A percentile compares a stretch with the other conserved stretches of the same genome.
phyloP scores from a whole-genome alignment of 129 eudicot species.

The Chrysanthemum makinoi region DNA sequence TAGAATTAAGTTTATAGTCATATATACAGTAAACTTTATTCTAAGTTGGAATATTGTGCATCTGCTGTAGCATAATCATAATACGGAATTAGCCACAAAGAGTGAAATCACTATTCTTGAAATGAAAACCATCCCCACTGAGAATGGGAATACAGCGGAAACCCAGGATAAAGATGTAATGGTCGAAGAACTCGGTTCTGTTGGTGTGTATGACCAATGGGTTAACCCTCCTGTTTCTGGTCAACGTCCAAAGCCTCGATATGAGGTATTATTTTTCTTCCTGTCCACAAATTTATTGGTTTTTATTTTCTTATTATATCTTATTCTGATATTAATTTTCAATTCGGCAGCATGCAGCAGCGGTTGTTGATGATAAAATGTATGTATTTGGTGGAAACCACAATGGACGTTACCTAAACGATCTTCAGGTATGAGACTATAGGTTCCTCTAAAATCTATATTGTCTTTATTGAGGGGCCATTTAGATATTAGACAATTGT shows the following conservation, averaged over 20 bases:
- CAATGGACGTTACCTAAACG: slow-evolving; percentile 97
- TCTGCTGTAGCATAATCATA: slow-evolving; percentile 48
- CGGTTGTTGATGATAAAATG: slow-evolving; percentile 92
- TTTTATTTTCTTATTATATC: neutral
- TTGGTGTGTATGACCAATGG: slow-evolving; percentile 94
- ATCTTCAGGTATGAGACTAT: slow-evolving; percentile 76
- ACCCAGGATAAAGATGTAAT: slow-evolving; percentile 84
- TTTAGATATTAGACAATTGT: too few species aligned
- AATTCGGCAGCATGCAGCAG: slow-evolving; percentile 88
- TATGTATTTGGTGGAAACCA: slow-evolving; percentile 95
- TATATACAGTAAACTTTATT: neutral
- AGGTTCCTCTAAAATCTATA: slow-evolving; percentile 3
- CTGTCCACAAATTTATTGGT: neutral
- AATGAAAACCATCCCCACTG: slow-evolving; percentile 62
- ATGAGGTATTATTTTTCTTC: slow-evolving; percentile 56
- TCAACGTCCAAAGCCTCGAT: slow-evolving; percentile 85
- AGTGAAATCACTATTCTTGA: slow-evolving; percentile 58
- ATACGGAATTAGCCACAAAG: slow-evolving; percentile 43
- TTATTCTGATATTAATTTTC: slow-evolving; percentile 7
- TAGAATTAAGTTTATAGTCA: slow-evolving; percentile 2
- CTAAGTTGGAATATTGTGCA: slow-evolving; percentile 9
- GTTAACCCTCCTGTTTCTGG: slow-evolving; percentile 77
- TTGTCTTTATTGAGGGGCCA: neutral
- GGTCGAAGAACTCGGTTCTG: slow-evolving; percentile 62
- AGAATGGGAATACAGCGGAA: slow-evolving; percentile 65